Evolutionary conservation across 768 basidiomycete genomes (phyloP), one percentile per base, ranked within the genome.

Genomic region (Russula griseocarnosa): DNA sequence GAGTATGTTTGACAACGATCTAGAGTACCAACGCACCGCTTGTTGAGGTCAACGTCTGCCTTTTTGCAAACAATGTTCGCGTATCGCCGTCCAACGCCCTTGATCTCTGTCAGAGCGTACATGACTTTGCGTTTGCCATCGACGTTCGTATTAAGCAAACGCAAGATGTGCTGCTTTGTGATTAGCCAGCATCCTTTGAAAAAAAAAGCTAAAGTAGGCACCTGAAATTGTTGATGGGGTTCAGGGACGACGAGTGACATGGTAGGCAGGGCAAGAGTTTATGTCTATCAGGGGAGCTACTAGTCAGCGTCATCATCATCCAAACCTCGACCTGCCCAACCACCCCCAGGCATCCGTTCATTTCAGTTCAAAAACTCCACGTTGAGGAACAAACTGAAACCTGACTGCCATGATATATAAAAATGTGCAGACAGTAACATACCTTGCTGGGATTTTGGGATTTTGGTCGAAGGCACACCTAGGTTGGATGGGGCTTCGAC

Each of bases 61-160:
- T 99, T 99, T 81, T 98, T 98, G 87, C 97, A 98, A 71, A 98
- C 96, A 73, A 98, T 79, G 81, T 98, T 98, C 74, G 97, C 88
- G 80, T 98, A 99, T 59, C 97, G 90, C 69, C 97, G 89, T 73
- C 97, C 97, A 66, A 99, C 97, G 86, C 97, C 97, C 84, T 98
- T 98, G 84, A 99, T 99, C 82, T 99, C 97, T 54, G 97, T 98
- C 82, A 98, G 77, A 72, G 97, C 96, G 77, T 94, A 98, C 91
- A 94, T 98, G 78, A 99, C 90, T 82, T 99, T 99, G 72, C 97
- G 88, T 76, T 96, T 95, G 71, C 97, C 97, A 78, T 98, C 96
- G 70, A 99, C 97, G 82, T 98, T 98, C 76, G 97, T 98, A 84
- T 98, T 98, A 71, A 97, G 83, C 51, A 99, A 86, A 90, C 97